phyloP scores from a whole-genome alignment of 495 filamentous ascomycete genomes.

The Choiromyces venosus region DNA sequence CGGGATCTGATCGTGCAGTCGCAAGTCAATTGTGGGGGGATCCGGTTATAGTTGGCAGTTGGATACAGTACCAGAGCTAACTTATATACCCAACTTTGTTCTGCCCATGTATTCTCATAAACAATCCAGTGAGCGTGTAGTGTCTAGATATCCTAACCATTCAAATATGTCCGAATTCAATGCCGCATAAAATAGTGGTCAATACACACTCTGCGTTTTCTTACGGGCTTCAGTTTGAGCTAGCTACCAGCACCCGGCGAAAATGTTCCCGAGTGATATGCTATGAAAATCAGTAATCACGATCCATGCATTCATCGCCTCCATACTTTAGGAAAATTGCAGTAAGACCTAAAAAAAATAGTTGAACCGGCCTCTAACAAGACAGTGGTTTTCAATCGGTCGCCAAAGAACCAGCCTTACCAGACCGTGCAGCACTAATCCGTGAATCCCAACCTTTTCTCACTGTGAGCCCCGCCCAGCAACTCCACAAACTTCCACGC shows the following conservation, averaged over 20 bases:
- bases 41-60: neutral
- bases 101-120: neutral
- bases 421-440: neutral
- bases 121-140: neutral
- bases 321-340: neutral
- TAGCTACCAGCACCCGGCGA: neutral
- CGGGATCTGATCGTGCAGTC: neutral
- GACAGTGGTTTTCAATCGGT: neutral
- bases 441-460: neutral
- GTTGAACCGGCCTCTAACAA: too few species aligned
- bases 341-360: too few species aligned
- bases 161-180: neutral
- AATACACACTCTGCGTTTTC: neutral
- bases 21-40: neutral
- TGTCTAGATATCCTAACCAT: neutral
- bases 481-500: neutral
- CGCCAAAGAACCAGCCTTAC: neutral
- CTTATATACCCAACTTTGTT: neutral
- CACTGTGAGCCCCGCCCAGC: neutral
- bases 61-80: neutral
- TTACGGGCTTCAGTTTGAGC: neutral
- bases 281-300: neutral
- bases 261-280: neutral
- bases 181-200: neutral
- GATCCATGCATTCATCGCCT: neutral